Evolutionary conservation across 164 flowering plant species (phyloP).

Genomic region (Magnolia officinalis): DNA sequence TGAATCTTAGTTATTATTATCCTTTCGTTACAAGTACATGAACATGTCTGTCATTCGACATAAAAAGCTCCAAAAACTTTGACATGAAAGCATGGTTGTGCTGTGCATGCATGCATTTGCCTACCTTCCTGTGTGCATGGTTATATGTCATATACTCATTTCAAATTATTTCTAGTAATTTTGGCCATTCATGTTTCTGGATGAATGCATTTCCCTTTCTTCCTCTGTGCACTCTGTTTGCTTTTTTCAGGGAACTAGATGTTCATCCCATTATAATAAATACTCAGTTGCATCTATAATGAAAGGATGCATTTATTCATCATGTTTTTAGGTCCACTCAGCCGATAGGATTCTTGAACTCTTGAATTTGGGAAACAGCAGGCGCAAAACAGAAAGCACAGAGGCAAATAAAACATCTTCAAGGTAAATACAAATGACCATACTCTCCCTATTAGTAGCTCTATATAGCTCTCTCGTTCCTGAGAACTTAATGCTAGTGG

Average conservation of each 20-base stretch:
- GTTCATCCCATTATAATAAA: background rate
- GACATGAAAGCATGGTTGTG: background rate
- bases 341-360: conserved; percentile 92
- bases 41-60: background rate
- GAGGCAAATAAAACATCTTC: conserved; percentile 89
- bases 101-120: background rate
- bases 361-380: conserved; percentile 78
- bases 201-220: too few relatives aligned
- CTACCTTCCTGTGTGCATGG: background rate
- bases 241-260: background rate
- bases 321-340: conserved; percentile 58
- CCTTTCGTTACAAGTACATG: background rate
- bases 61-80: background rate
- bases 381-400: conserved; percentile 90
- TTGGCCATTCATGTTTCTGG: too few relatives aligned
- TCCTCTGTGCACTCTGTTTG: too few relatives aligned
- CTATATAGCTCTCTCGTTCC: background rate
- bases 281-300: background rate
- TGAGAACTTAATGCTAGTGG: background rate
- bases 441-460: background rate
- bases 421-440: conserved; percentile 41
- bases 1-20: background rate
- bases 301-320: background rate
- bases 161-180: background rate
- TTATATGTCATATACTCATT: too few relatives aligned